These are phyloP conservation scores for Dunaliella primolecta DNA, from an alignment of 139 green algal genomes.

Conservation along the genomic window DNA sequence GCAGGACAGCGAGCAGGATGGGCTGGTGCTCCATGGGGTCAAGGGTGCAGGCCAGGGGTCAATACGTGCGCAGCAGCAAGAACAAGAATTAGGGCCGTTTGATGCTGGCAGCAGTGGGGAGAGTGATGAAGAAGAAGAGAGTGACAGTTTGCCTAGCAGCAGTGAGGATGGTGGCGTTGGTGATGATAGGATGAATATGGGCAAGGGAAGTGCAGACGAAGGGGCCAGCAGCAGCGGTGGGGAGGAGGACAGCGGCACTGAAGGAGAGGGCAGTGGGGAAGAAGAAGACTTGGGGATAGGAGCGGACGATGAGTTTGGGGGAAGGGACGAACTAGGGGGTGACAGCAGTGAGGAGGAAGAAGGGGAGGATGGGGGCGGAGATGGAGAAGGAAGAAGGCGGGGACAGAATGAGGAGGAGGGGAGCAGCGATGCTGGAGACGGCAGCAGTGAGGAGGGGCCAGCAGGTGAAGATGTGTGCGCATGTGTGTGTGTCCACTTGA, in stretches of 20 bases:
- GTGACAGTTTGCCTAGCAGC: neutral
- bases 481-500: neutral
- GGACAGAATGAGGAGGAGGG: slow-evolving; percentile 8
- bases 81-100: neutral
- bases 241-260: neutral
- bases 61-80: neutral
- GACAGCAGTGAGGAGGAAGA: neutral
- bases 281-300: neutral
- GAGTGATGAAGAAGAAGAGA: neutral
- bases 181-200: neutral
- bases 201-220: neutral
- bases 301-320: neutral
- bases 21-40: neutral
- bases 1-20: neutral
- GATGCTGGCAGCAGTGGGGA: neutral
- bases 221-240: neutral
- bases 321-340: neutral
- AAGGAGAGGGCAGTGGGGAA: neutral
- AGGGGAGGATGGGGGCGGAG: neutral
- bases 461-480: neutral
- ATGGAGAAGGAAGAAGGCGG: slow-evolving; percentile 12
- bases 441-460: too few species aligned
- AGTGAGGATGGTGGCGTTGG: neutral
- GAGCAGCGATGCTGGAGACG: too few species aligned
- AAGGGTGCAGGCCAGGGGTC: neutral